These are phyloP conservation scores for Lumnitzera littorea DNA, from an alignment of 345 rosid species.

Conservation along the genomic window DNA sequence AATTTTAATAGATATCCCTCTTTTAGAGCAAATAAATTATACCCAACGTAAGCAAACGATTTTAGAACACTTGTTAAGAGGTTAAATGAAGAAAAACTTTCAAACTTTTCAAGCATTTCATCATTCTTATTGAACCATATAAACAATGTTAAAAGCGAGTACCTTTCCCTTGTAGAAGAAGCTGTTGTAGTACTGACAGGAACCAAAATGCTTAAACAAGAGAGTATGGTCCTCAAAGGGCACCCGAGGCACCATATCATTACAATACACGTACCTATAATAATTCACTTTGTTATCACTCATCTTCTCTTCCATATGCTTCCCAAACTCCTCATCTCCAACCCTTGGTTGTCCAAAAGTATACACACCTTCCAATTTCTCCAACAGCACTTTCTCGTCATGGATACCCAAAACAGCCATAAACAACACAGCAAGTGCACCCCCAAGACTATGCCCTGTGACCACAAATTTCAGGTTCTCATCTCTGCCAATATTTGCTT, in stretches of 20 bases:
- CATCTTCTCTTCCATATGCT: slow-evolving; percentile 41
- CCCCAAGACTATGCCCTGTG: slow-evolving; percentile 76
- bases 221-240: slow-evolving; percentile 56
- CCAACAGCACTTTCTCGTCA: slow-evolving; percentile 40
- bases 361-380: slow-evolving; percentile 50
- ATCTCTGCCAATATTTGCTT: slow-evolving; percentile 24
- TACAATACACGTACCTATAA: slow-evolving; percentile 56
- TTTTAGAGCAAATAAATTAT: no score
- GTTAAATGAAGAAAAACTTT: no score
- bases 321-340: slow-evolving; percentile 53
- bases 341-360: slow-evolving; percentile 83
- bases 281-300: slow-evolving; percentile 26
- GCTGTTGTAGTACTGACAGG: slow-evolving; percentile 44
- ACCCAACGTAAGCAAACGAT: no score
- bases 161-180: slow-evolving; percentile 35
- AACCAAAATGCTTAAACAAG: slow-evolving; percentile 77
- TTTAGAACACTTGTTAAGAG: no score
- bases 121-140: no score
- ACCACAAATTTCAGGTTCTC: slow-evolving; percentile 29
- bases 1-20: no score
- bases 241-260: slow-evolving; percentile 65
- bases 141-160: no score
- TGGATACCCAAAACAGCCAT: slow-evolving; percentile 40
- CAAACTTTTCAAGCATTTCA: no score
- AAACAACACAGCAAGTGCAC: slow-evolving; percentile 70